These are phyloP conservation scores for Mytilinidion resinicola DNA, from an alignment of 495 filamentous ascomycete genomes.

Conservation along the genomic window DNA sequence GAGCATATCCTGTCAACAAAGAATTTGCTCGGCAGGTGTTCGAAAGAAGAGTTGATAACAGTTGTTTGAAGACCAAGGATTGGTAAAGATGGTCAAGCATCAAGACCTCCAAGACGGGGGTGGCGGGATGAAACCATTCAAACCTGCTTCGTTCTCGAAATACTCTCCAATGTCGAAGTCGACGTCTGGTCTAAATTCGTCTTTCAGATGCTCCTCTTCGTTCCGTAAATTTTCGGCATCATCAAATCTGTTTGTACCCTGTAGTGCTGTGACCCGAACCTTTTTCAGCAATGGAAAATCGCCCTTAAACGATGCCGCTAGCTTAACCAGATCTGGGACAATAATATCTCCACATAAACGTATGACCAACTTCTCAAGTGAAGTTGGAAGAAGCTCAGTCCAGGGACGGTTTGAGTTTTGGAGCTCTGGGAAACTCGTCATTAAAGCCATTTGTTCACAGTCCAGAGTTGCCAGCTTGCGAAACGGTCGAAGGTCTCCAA, in stretches of 20 bases:
- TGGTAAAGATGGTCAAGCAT: background rate
- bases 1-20: no score
- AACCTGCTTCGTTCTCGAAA: background rate
- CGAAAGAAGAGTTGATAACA: no score
- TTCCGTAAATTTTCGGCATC: background rate
- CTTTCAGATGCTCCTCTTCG: background rate
- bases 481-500: conserved; percentile 1
- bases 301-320: background rate
- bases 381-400: background rate
- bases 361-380: background rate
- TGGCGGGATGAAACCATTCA: background rate
- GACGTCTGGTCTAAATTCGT: background rate
- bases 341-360: background rate
- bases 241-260: background rate
- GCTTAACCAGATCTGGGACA: background rate
- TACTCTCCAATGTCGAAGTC: background rate
- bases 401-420: background rate
- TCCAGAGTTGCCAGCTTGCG: background rate
- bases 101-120: background rate
- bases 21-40: no score
- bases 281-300: background rate
- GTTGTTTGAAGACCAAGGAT: no score
- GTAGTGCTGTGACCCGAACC: background rate
- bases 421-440: background rate
- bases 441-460: background rate